Conservation (phyloP, 1,284 basidiomycete species). For the Thecaphora frezii region DNA sequence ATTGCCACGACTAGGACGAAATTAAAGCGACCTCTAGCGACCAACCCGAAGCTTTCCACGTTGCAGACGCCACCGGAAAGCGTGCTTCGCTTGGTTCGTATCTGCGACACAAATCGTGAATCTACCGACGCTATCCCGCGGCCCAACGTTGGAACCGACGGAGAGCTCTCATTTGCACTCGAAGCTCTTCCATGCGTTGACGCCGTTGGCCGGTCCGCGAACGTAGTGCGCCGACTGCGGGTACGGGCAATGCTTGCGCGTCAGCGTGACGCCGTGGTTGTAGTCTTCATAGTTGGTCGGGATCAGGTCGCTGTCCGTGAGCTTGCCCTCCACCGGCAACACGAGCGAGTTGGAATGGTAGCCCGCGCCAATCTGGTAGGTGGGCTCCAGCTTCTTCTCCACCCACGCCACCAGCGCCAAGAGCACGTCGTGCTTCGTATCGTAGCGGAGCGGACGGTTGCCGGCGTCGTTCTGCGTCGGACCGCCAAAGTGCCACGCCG, state of each 20-base stretch:
- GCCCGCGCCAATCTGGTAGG: conserved; percentile 53
- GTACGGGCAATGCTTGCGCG: background rate
- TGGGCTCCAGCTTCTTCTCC: conserved; percentile 60
- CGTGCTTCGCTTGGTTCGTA: too few relatives aligned
- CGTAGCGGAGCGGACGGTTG: conserved; percentile 29
- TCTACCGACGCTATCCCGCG: too few relatives aligned
- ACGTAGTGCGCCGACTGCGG: background rate
- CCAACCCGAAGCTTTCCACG: too few relatives aligned
- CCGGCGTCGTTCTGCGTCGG: conserved; percentile 24
- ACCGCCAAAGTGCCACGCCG: conserved; percentile 40
- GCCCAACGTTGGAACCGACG: too few relatives aligned
- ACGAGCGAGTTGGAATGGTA: conserved; percentile 5
- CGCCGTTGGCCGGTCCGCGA: background rate
- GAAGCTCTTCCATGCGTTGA: background rate
- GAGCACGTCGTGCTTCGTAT: conserved; percentile 59
- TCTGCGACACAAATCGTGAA: too few relatives aligned
- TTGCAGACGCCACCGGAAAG: too few relatives aligned
- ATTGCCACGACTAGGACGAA: too few relatives aligned
- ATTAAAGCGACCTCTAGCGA: too few relatives aligned
- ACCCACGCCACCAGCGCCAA: conserved; percentile 62
- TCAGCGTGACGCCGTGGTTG: background rate
- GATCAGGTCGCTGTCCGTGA: background rate
- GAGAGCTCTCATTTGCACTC: background rate
- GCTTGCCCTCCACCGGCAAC: background rate
- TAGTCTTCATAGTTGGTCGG: background rate